phyloP scores from a whole-genome alignment of 176 grass and related monocot genomes.

The Ensete glaucum region DNA sequence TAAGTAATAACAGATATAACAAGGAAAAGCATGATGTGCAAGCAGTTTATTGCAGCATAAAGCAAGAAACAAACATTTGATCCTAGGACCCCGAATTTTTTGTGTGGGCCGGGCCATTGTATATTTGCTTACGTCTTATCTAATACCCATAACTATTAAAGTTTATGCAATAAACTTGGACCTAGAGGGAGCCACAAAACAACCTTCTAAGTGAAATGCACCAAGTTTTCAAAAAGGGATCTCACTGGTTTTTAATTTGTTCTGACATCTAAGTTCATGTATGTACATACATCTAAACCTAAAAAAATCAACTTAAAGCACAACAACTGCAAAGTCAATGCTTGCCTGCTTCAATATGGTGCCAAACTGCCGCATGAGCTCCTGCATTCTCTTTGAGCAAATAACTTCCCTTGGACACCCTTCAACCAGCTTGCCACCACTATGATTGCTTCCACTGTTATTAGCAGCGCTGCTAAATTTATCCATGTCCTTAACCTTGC shows the following conservation, averaged over 20 bases:
- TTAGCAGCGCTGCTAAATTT: constrained; percentile 13
- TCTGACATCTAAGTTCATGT: neutral
- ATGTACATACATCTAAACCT: neutral
- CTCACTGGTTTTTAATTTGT: no score
- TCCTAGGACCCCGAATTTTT: no score
- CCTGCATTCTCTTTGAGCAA: constrained; percentile 45
- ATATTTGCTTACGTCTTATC: no score
- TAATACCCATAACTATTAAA: no score
- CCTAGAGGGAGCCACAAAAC: no score
- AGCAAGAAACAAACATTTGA: neutral
- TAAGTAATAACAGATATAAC: neutral
- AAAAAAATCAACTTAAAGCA: neutral
- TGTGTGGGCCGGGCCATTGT: no score
- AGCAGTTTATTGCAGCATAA: neutral
- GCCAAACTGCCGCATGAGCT: constrained; percentile 64
- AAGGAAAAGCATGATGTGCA: neutral
- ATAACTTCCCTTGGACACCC: constrained; percentile 22
- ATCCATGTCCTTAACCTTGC: constrained; percentile 12
- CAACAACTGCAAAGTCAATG: neutral
- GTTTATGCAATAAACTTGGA: no score
- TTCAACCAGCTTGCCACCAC: constrained; percentile 6
- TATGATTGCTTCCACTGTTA: constrained; percentile 21
- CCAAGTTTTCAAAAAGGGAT: neutral
- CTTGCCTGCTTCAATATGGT: constrained; percentile 56
- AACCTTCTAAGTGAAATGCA: neutral